Evolutionary conservation across 2,329 filamentous ascomycete genomes (phyloP).

Genomic region (Sporothrix brunneoviolacea): DNA sequence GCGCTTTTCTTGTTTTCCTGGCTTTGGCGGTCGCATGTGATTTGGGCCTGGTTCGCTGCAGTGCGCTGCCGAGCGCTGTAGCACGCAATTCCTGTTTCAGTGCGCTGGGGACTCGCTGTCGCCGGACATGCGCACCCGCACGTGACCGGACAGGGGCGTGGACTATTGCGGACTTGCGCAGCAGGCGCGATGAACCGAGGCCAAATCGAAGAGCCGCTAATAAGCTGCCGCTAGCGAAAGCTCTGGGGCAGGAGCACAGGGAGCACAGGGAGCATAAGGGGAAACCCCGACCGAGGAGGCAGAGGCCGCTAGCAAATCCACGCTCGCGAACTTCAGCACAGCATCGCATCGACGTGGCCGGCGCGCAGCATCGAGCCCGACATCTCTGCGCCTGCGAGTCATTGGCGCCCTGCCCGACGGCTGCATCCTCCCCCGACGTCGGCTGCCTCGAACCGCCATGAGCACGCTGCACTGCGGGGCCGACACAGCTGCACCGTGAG

Average conservation of each 20-base stretch:
- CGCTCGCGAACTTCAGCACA: conserved; percentile 1
- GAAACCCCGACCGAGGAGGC: conserved; percentile 1
- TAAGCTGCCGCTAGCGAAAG: conserved; percentile 6
- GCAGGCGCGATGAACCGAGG: conserved; percentile 15
- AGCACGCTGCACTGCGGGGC: not conserved
- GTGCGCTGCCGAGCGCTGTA: no score
- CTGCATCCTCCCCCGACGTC: no score
- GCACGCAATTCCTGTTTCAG: no score
- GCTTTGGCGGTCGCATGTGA: not conserved
- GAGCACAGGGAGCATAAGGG: not conserved
- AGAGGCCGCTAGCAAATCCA: not conserved
- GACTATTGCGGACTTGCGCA: no score
- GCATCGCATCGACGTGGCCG: conserved; percentile 7
- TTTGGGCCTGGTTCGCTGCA: not conserved
- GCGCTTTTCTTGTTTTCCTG: not conserved
- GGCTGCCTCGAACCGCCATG: not conserved
- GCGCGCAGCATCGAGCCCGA: not conserved
- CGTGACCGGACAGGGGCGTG: conserved; percentile 10
- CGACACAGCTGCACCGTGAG: no score
- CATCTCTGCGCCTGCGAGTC: not conserved
- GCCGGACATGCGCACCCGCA: no score
- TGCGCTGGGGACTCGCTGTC: no score
- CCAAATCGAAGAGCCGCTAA: conserved; percentile 10
- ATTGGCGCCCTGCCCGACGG: not conserved
- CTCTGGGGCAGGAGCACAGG: conserved; percentile 4